Base-by-base conservation (phyloP, 2,329 filamentous ascomycete genomes). In the Zopfia rhizophila region DNA sequence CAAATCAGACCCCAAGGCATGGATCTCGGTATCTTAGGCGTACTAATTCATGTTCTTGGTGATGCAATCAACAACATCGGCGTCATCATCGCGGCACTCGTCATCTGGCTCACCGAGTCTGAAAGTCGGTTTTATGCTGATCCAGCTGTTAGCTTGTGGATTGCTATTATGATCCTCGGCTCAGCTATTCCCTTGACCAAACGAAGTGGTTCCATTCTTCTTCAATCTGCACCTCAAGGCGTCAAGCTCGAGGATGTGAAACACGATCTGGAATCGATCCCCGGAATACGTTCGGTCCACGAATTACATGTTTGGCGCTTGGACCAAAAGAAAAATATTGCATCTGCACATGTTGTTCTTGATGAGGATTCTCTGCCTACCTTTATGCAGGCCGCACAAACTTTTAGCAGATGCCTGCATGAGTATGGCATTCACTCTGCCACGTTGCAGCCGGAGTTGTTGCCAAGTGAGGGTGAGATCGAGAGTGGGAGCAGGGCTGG, bases 61-160 rank as follows among this genome's bases (percentile, higher is more conserved):
- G 89, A 92, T 60, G 86, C 87, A 4, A 77, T 88, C 52, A 91
- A 91, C 72, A 92, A 92, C 57, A 68, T 91, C 8, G 88, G 87
- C 7, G 88, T 92, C 48, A 90, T 91, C 36, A 74, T 86, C 24
- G 82, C 87, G 1, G 87, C 86, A 0, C 60, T 86, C 2, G 76
- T 90, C 22, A 87, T 91, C 65, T 90, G 87, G 88, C 75, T 85
- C 45, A 75, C 80, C 0, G 64, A 78, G 21, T 83, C 80, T 21
- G 74, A 81, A 1, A 75, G 69, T 3, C 78, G 86, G 23, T 89
- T 81, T 73, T 91, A 91, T 56, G 87, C 85, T 4, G 89, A 92
- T 61, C 88, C 89, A 0, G 85, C 78, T 3, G 80, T 86, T 23
- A 83, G 86, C 46, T 77, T 89, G 65, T 85, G 79, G 38, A 92